phyloP scores from a whole-genome alignment of 2,329 filamentous ascomycete genomes.

The Aulographum hederae region DNA sequence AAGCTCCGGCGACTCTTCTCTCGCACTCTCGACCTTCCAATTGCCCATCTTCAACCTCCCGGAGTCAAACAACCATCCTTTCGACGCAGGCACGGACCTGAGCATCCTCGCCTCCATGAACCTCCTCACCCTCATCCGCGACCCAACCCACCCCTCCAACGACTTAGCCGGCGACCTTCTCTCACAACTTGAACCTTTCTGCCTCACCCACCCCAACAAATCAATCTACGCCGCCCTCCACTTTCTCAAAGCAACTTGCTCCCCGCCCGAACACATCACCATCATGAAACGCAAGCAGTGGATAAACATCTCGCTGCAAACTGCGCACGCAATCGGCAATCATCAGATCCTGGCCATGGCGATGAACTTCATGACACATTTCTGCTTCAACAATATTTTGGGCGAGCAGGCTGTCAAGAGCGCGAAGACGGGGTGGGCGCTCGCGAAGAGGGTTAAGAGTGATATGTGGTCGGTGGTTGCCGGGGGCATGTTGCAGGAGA shows the following conservation, averaged over 20 bases:
- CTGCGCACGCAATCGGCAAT: conserved; percentile 52
- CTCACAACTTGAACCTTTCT: conserved; percentile 47
- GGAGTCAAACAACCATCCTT: conserved; percentile 1
- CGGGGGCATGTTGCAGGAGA: conserved; percentile 59
- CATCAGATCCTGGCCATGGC: conserved; percentile 67
- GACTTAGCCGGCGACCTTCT: conserved; percentile 42
- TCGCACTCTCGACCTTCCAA: conserved; percentile 49
- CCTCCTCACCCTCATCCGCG: conserved; percentile 26
- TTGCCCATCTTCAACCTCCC: conserved; percentile 39
- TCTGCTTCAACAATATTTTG: conserved; percentile 66
- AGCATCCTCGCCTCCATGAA: conserved; percentile 29
- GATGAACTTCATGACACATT: conserved; percentile 67
- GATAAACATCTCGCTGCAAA: conserved; percentile 53
- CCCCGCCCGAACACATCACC: conserved; percentile 45
- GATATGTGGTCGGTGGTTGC: conserved; percentile 41
- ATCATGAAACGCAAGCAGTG: conserved; percentile 55
- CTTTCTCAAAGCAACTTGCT: conserved; percentile 48
- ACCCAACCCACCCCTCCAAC: conserved; percentile 21
- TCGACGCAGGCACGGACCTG: conserved; percentile 19
- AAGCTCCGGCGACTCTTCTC: conserved; percentile 53
- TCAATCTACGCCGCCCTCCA: conserved; percentile 65
- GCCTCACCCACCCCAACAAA: conserved; percentile 48
- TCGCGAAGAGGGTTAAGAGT: conserved; percentile 31
- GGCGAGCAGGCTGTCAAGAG: conserved; percentile 40
- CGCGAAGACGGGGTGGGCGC: conserved; percentile 27